These are phyloP conservation scores for Tylopilus subfusipes DNA, from an alignment of 768 basidiomycete species.

Conservation along the genomic window DNA sequence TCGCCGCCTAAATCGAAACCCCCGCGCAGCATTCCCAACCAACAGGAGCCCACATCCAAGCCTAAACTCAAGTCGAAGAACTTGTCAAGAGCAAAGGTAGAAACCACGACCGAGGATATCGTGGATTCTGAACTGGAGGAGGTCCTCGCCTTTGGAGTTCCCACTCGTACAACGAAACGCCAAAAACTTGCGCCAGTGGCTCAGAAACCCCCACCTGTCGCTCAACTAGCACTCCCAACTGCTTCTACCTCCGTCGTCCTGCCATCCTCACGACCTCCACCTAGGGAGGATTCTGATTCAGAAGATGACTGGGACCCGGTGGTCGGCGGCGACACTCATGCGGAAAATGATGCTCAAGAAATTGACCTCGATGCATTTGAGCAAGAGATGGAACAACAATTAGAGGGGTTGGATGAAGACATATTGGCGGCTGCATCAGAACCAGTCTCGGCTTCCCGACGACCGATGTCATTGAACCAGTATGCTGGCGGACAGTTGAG, in stretches of 20 bases:
- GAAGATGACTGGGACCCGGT: conserved; percentile 58
- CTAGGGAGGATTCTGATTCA: conserved; percentile 37
- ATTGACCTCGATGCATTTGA: conserved; percentile 36
- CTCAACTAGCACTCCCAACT: conserved; percentile 40
- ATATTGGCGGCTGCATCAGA: conserved; percentile 44
- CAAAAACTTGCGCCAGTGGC: conserved; percentile 20
- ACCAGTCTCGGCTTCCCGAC: conserved; percentile 26
- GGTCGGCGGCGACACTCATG: conserved; percentile 20
- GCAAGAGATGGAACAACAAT: conserved; percentile 34
- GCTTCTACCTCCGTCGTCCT: conserved; percentile 29
- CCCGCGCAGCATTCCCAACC: conserved; percentile 25
- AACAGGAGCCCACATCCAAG: conserved; percentile 21
- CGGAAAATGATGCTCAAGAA: conserved; percentile 31
- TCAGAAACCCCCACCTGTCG: conserved; percentile 11
- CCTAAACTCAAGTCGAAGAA: conserved; percentile 28
- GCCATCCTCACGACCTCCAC: conserved; percentile 28
- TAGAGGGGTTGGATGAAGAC: conserved; percentile 48
- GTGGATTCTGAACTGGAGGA: conserved; percentile 40
- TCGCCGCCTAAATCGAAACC: conserved; percentile 35
- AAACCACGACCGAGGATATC: conserved; percentile 11
- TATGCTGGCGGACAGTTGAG: conserved; percentile 42
- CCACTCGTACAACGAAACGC: conserved; percentile 39
- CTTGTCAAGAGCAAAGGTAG: conserved; percentile 20
- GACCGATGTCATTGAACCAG: conserved; percentile 50
- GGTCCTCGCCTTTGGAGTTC: conserved; percentile 46